Evolutionary conservation across 441 rosid genomes (phyloP).

Genomic region (Populus hybrid): DNA sequence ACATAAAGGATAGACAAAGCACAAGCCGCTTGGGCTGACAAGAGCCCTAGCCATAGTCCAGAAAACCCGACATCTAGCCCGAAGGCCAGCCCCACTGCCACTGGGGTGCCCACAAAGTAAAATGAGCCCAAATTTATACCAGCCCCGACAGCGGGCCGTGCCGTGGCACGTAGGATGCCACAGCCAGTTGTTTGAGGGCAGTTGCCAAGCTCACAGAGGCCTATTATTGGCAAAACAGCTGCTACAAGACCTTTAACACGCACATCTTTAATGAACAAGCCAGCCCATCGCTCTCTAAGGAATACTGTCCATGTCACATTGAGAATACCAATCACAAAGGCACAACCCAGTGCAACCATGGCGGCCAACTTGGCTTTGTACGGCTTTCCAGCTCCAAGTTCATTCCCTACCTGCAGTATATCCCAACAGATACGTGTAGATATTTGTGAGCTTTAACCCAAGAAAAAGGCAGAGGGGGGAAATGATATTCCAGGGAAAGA

Average conservation of each 20-base stretch:
- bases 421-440: not conserved
- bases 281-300: conserved; percentile 70
- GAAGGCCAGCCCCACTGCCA: conserved; percentile 85
- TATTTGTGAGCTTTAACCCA: not conserved
- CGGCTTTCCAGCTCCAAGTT: conserved; percentile 92
- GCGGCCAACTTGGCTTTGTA: conserved; percentile 82
- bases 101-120: conserved; percentile 91
- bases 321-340: conserved; percentile 69
- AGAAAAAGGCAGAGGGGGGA: not conserved
- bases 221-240: conserved; percentile 81
- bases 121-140: conserved; percentile 77
- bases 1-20: conserved; percentile 61
- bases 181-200: conserved; percentile 98
- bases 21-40: conserved; percentile 88
- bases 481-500: not conserved
- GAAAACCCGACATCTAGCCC: conserved; percentile 67
- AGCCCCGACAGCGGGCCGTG: conserved; percentile 76
- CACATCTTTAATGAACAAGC: conserved; percentile 62
- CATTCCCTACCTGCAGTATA: conserved; percentile 79
- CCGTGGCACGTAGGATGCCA: conserved; percentile 86
- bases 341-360: conserved; percentile 80
- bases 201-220: conserved; percentile 89
- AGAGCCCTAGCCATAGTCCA: conserved; percentile 86
- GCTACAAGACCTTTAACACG: conserved; percentile 65
- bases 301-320: conserved; percentile 79